These are phyloP conservation scores for Aspergillus novoparasiticus DNA, from an alignment of 2,329 filamentous ascomycete genomes.

Conservation along the genomic window DNA sequence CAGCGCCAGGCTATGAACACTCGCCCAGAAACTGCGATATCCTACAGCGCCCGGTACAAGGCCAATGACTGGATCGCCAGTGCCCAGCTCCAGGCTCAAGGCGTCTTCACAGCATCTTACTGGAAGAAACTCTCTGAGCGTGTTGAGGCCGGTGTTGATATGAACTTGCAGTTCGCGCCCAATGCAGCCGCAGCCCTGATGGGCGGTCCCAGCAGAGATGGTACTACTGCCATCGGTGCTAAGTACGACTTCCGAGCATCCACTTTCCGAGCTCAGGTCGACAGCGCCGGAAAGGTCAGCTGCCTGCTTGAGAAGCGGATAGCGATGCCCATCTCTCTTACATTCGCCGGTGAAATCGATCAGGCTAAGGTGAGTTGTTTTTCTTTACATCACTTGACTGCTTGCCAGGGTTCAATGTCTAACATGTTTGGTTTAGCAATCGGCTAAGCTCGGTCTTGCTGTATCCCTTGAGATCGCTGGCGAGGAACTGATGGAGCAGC, in stretches of 20 bases:
- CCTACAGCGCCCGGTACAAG: constrained; percentile 91
- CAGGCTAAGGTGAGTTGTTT: constrained; percentile 77
- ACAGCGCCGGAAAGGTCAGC: constrained; percentile 91
- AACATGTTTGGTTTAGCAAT: constrained; percentile 63
- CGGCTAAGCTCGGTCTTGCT: constrained; percentile 90
- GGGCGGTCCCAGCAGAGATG: constrained; percentile 80
- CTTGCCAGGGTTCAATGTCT: constrained; percentile 14
- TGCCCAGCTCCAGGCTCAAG: constrained; percentile 84
- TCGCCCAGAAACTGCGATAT: constrained; percentile 86
- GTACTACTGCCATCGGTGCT: constrained; percentile 85
- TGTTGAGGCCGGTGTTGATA: constrained; percentile 93
- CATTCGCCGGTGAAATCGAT: constrained; percentile 95
- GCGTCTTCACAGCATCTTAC: constrained; percentile 86
- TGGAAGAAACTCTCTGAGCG: constrained; percentile 92
- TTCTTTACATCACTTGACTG: not conserved
- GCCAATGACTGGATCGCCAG: constrained; percentile 89
- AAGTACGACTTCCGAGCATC: constrained; percentile 98
- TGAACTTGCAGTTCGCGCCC: constrained; percentile 80
- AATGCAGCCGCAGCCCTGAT: constrained; percentile 68
- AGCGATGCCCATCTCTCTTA: constrained; percentile 87
- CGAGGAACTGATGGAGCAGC: constrained; percentile 85
- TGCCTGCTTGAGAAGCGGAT: constrained; percentile 95
- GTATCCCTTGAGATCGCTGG: constrained; percentile 86
- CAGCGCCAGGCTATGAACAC: constrained; percentile 81
- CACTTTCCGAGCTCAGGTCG: constrained; percentile 92